Evolutionary conservation across 2,329 filamentous ascomycete genomes (phyloP).

Genomic region (Fusarium cyanostomum): DNA sequence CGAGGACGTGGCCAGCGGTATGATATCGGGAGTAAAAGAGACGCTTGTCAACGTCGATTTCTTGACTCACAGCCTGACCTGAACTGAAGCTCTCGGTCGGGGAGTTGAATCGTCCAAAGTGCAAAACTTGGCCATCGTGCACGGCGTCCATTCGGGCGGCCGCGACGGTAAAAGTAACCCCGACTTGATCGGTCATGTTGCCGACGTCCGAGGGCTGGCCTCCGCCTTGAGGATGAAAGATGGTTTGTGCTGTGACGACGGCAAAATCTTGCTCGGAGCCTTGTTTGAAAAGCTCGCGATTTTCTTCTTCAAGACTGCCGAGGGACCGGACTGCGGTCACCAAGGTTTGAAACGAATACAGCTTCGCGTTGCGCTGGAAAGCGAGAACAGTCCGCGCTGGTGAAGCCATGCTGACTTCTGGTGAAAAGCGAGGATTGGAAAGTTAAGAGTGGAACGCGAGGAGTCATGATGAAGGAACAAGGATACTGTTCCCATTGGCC

Average conservation of each 20-base stretch:
- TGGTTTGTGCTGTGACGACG: slow-evolving; percentile 71
- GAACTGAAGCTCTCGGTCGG: slow-evolving; percentile 47
- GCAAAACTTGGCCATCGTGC: slow-evolving; percentile 66
- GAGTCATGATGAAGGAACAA: too few relatives aligned
- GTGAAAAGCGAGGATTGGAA: too few relatives aligned
- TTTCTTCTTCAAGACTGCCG: slow-evolving; percentile 58
- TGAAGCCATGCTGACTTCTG: slow-evolving; percentile 27
- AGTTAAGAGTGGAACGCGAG: background rate
- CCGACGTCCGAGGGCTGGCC: slow-evolving; percentile 77
- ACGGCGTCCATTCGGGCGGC: slow-evolving; percentile 65
- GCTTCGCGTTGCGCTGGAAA: slow-evolving; percentile 56
- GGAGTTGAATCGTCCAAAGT: slow-evolving; percentile 68
- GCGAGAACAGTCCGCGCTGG: slow-evolving; percentile 47
- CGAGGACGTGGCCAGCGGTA: slow-evolving; percentile 78
- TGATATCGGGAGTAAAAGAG: slow-evolving; percentile 73
- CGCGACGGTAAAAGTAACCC: slow-evolving; percentile 58
- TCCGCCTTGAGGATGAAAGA: slow-evolving; percentile 80
- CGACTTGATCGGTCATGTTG: slow-evolving; percentile 54
- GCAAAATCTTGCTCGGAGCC: slow-evolving; percentile 61
- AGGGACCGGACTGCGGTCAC: slow-evolving; percentile 61
- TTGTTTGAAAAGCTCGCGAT: slow-evolving; percentile 67
- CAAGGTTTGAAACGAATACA: slow-evolving; percentile 54
- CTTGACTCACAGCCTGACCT: slow-evolving; percentile 61
- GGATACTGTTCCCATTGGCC: too few relatives aligned
- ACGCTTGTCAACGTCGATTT: slow-evolving; percentile 69